Base-by-base conservation (phyloP, 805 yeast species). In the Yarrowia keelungensis region DNA sequence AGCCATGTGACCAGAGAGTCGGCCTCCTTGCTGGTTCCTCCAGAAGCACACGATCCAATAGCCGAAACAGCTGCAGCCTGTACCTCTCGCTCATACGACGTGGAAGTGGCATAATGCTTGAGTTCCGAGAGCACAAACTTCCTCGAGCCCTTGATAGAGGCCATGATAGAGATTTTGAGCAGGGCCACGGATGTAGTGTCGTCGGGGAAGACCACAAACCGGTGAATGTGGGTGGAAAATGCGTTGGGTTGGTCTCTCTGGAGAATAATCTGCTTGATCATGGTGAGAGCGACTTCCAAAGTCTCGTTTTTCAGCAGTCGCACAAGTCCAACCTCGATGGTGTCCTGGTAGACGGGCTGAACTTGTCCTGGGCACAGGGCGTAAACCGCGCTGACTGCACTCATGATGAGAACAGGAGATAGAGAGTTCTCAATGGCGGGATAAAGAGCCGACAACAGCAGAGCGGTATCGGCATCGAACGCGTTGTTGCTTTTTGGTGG, bases 1-100 rank as follows among this genome's bases (percentile, higher is more conserved):
- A 92, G 80, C 91, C 97, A 90, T 66, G 81, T 83, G 45, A 62
- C 56, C 71, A 91, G 81, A 3, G 82, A 70, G 79, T 83, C 8
- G 81, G 75, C 47, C 11, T 53, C 59, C 16, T 43, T 50, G 45
- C 26, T 22, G 5, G 38, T 16, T 36, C 67, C 54, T 2, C 82
- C 75, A 65, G 81, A 84, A 2, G 90, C 86, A 72, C 91, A 87
- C 8, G 82, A 76, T 0, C 90, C 89, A 45, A 92, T 79, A 0
- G 89, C 84, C 66, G 84, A 83, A 12, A 92, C 84, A 1, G 92
- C 83, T 53, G 83, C 84, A 4, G 80, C 76, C 7, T 82, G 77
- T 0, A 79, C 69, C 1, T 73, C 69, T 14, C 77, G 73, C 32
- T 74, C 72, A 19, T 59, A 68, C 8, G 70, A 58, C 5, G 74